Evolutionary conservation across 345 rosid species (phyloP).

Genomic region (Boechera retrofracta): DNA sequence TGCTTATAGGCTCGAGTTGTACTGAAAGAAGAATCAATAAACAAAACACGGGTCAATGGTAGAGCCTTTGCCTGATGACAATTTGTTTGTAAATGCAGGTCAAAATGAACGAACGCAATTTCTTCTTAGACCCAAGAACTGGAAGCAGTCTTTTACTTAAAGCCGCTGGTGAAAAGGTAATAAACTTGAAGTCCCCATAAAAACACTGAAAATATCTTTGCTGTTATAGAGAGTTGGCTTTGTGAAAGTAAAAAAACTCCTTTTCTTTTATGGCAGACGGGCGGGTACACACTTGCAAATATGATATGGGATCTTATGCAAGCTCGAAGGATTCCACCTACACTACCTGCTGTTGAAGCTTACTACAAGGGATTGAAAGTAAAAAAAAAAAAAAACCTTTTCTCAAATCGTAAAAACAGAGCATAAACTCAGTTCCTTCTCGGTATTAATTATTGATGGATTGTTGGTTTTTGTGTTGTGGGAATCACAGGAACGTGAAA

Average conservation of each 20-base stretch:
- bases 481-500: constrained; percentile 65
- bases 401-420: background rate
- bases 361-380: constrained; percentile 87
- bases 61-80: constrained; percentile 5
- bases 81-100: constrained; percentile 51
- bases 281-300: constrained; percentile 89
- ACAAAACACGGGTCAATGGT: constrained; percentile 2
- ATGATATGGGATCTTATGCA: constrained; percentile 91
- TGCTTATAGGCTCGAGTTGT: constrained; percentile 24
- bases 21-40: constrained; percentile 11
- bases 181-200: constrained; percentile 24
- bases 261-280: constrained; percentile 53
- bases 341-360: constrained; percentile 72
- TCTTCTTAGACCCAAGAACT: constrained; percentile 58
- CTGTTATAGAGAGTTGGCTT: constrained; percentile 8
- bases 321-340: constrained; percentile 56
- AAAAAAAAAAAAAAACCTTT: constrained; percentile 17
- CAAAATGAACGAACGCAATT: constrained; percentile 61
- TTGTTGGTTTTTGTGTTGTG: constrained; percentile 21
- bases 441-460: constrained; percentile 10
- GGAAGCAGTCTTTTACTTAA: constrained; percentile 80
- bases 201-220: background rate
- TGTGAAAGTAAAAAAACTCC: background rate
- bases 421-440: constrained; percentile 1
- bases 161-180: constrained; percentile 94